These are phyloP conservation scores for Agapanthus africanus DNA, from an alignment of 106 monocot genomes.

Conservation along the genomic window DNA sequence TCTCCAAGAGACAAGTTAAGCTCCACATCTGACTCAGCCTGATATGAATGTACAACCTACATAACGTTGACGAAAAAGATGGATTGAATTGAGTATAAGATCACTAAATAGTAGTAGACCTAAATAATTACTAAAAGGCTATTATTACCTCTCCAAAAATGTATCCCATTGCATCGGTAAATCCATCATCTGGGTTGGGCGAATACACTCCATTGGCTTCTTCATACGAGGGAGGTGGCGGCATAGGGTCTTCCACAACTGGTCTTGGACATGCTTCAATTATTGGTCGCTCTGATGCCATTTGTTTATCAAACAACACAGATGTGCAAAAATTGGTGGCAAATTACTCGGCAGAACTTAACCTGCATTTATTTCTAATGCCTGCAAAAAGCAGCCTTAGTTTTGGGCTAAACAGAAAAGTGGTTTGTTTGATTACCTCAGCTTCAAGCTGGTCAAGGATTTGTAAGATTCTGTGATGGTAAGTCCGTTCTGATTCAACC, in stretches of 20 bases:
- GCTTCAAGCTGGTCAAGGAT: slow-evolving; percentile 85
- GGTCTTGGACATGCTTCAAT: slow-evolving; percentile 75
- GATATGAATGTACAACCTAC: slow-evolving; percentile 74
- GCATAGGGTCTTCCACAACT: slow-evolving; percentile 28
- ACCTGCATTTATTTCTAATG: too few species aligned
- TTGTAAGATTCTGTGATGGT: slow-evolving; percentile 75
- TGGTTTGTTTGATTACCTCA: slow-evolving; percentile 35
- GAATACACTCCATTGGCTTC: slow-evolving; percentile 62
- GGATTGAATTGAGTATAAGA: not conserved
- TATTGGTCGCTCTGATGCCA: slow-evolving; percentile 76
- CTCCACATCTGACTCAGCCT: slow-evolving; percentile 77
- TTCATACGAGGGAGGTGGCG: slow-evolving; percentile 89
- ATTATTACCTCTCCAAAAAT: slow-evolving; percentile 82
- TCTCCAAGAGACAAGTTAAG: slow-evolving; percentile 68
- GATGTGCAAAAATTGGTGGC: too few species aligned
- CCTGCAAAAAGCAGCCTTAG: too few species aligned
- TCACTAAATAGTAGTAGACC: not conserved
- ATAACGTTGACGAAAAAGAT: not conserved
- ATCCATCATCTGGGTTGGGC: slow-evolving; percentile 25
- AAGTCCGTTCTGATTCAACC: slow-evolving; percentile 82
- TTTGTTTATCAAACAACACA: slow-evolving; percentile 33
- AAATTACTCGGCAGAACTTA: too few species aligned
- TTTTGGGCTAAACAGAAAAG: not conserved
- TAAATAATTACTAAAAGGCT: not conserved
- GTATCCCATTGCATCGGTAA: slow-evolving; percentile 54